These are phyloP conservation scores for Phoma sp. DNA, from an alignment of 2,329 filamentous ascomycete genomes.

Conservation along the genomic window DNA sequence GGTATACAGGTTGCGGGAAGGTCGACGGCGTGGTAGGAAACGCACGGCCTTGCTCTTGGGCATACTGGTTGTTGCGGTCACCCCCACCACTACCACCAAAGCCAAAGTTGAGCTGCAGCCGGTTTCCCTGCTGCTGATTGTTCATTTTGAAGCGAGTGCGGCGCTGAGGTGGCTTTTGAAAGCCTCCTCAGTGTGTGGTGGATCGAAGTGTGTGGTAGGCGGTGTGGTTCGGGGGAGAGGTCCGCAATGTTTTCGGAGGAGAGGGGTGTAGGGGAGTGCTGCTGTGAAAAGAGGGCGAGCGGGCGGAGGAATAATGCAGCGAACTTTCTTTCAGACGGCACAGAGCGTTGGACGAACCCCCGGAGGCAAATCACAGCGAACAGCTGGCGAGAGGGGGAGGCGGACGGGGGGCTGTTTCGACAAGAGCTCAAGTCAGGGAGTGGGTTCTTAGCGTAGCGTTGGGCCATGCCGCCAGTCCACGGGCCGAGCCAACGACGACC, in stretches of 20 bases:
- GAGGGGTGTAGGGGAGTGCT: constrained; percentile 12
- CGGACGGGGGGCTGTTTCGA: constrained; percentile 23
- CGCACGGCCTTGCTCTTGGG: constrained; percentile 54
- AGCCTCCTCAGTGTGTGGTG: constrained; percentile 11
- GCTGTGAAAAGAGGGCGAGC: constrained; percentile 18
- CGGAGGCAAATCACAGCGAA: constrained; percentile 21
- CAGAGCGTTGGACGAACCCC: constrained; percentile 18
- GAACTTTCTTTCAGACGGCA: constrained; percentile 25
- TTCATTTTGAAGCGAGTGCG: constrained; percentile 37
- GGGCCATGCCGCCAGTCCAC: constrained; percentile 17
- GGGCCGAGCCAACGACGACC: constrained; percentile 17
- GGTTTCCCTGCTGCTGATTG: constrained; percentile 51
- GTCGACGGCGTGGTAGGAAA: constrained; percentile 83
- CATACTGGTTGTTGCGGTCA: constrained; percentile 48
- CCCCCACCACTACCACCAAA: constrained; percentile 42
- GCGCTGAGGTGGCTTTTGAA: constrained; percentile 10
- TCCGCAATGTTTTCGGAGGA: constrained; percentile 27
- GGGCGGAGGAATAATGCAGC: constrained; percentile 16
- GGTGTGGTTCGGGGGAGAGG: constrained; percentile 16
- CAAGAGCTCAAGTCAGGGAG: constrained; percentile 38
- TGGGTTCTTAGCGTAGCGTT: constrained; percentile 15
- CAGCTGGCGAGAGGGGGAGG: constrained; percentile 23
- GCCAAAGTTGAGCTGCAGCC: constrained; percentile 61
- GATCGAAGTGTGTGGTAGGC: constrained; percentile 12
- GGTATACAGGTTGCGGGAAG: constrained; percentile 88